These are phyloP conservation scores for Colletotrichum tofieldiae DNA, from an alignment of 2,329 filamentous ascomycete species.

Conservation along the genomic window DNA sequence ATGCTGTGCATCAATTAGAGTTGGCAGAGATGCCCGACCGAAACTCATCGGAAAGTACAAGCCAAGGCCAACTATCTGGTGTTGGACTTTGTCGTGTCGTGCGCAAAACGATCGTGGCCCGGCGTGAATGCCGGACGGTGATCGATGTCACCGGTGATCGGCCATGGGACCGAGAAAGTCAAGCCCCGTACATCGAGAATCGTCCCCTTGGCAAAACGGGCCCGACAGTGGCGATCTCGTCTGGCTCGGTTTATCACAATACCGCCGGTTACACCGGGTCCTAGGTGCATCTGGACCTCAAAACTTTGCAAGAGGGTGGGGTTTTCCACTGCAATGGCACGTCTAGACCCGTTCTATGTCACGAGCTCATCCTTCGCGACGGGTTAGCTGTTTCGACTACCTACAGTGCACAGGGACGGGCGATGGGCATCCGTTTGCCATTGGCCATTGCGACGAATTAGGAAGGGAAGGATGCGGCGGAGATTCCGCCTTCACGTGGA, in stretches of 20 bases:
- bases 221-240: slow-evolving; percentile 3
- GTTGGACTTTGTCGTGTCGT: too few species aligned
- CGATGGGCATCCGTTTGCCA: neutral
- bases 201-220: slow-evolving; percentile 3
- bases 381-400: neutral
- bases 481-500: slow-evolving; percentile 14
- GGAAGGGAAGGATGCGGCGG: neutral
- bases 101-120: neutral
- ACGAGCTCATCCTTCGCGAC: neutral
- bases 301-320: neutral
- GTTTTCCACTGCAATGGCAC: neutral
- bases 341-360: slow-evolving; percentile 8
- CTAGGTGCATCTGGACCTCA: neutral
- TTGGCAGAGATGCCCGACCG: too few species aligned
- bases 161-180: neutral
- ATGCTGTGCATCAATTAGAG: too few species aligned
- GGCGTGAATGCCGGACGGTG: neutral
- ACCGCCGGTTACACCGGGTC: neutral
- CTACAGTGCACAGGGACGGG: neutral
- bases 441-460: slow-evolving; percentile 10
- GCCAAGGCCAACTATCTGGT: too few species aligned
- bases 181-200: slow-evolving; percentile 13
- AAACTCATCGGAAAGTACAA: too few species aligned
- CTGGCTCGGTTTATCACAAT: neutral
- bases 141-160: slow-evolving; percentile 4